phyloP scores from a whole-genome alignment of 352 stramenopile genomes.

The Phytophthora vignae region DNA sequence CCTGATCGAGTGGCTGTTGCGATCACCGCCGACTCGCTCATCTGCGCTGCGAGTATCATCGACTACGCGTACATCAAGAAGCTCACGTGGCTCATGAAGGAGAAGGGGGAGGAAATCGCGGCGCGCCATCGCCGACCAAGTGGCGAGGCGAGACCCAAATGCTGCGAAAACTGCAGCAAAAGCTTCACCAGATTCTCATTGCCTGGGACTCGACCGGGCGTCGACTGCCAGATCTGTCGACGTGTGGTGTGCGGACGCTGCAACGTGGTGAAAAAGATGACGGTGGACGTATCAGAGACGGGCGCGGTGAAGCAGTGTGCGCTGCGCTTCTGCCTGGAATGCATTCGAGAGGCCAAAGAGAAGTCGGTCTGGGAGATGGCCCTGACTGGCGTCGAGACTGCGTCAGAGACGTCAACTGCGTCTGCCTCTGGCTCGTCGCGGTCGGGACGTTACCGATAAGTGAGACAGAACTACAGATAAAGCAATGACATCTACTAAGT shows the following conservation, averaged over 20 bases:
- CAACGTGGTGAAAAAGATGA: constrained; percentile 57
- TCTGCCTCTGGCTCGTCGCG: constrained; percentile 12
- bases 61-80: constrained; percentile 60
- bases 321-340: constrained; percentile 56
- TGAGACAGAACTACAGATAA: no score
- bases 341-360: constrained; percentile 55
- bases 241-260: constrained; percentile 51
- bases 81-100: constrained; percentile 40
- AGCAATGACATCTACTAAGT: no score
- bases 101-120: constrained; percentile 11
- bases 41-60: constrained; percentile 32
- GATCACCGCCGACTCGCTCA: constrained; percentile 26
- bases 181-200: constrained; percentile 16
- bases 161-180: neutral
- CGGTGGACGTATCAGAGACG: constrained; percentile 48
- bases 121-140: neutral
- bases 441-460: constrained; percentile 3
- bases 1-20: constrained; percentile 26
- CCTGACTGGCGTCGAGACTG: constrained; percentile 19
- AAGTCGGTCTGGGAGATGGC: constrained; percentile 55
- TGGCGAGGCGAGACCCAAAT: neutral
- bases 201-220: neutral
- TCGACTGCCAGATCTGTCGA: constrained; percentile 53
- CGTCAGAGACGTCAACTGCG: constrained; percentile 7
- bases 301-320: constrained; percentile 33